Base-by-base conservation (phyloP, 169 alveolate species). In the Babesia ovis region DNA sequence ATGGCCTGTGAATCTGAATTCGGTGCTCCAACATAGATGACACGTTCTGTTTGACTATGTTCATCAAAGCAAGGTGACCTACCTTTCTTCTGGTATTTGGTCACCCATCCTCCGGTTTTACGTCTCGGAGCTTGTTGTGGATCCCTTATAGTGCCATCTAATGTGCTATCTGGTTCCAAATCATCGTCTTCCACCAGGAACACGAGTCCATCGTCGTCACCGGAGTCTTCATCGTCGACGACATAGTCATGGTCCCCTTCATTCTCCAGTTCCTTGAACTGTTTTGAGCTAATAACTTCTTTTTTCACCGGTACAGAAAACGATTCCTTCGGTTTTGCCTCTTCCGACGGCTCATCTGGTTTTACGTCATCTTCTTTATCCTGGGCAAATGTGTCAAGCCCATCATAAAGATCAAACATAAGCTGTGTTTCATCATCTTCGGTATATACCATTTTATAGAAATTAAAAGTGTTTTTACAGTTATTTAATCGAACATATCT, bases 371-470 rank as follows among this genome's bases (percentile, higher is more conserved):
- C 79, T 6, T 11, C 43, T 20, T 2, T 22, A 3, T 22, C 27
- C 56, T 55, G 79, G 55, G 51, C 79, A 72, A 81, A 71, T 27
- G 61, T 54, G 66, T 81, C 89, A 37, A 81, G 66, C 29, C 89
- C 89, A 29, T 81, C 89, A 53, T 81, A 81, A 18, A 81, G 81
- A 68, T 81, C 89, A 57, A 81, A 64, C 79, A 81, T 81, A 60
- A 61, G 43, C 74, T 50, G 58, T n/a, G 71, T 72, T 35, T 81
- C 85, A 50, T 62, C 80, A 22, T 62, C 77, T 5, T 54, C 43
- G 20, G 61, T 55, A 12, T 34, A 68, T 9, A 18, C 35, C 69
- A 54, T 68, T 34, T 54, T 68, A 16, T 12, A 18, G 31, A 5
- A 16, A 51, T 39, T 42, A 12, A 68, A 32, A 31, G n/a, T 20